phyloP scores from a whole-genome alignment of 1,284 basidiomycete species.

The Exobasidium rhododendri region DNA sequence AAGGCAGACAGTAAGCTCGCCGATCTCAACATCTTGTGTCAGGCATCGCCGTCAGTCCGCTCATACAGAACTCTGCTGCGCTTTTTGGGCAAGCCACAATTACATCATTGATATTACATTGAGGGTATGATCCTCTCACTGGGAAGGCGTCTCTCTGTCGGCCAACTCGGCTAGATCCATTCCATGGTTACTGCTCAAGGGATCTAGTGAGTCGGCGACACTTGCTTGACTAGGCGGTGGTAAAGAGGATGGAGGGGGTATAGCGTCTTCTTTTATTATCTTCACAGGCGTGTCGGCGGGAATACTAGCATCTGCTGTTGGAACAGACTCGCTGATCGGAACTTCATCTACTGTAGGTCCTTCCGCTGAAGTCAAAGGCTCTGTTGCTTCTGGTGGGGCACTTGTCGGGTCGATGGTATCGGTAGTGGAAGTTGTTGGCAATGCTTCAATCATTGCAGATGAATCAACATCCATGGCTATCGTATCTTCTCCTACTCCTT shows the following conservation, averaged over 20 bases:
- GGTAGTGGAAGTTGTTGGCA: neutral
- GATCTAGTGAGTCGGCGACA: neutral
- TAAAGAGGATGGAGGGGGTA: neutral
- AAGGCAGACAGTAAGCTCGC: too few relatives aligned
- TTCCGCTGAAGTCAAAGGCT: neutral
- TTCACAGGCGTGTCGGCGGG: neutral
- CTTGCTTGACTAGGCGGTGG: neutral
- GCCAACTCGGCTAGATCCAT: too few relatives aligned
- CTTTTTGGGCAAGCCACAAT: too few relatives aligned
- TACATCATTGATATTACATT: too few relatives aligned
- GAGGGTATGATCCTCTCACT: too few relatives aligned
- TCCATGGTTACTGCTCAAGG: neutral
- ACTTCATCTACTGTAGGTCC: neutral
- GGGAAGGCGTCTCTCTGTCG: too few relatives aligned
- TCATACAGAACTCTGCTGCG: too few relatives aligned
- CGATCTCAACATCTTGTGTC: too few relatives aligned
- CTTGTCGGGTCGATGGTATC: neutral
- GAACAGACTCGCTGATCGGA: neutral
- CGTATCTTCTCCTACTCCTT: conserved; percentile 8
- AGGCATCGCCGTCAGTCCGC: too few relatives aligned
- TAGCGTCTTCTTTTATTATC: neutral
- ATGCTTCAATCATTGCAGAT: neutral
- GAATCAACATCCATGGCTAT: conserved; percentile 8
- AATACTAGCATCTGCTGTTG: neutral
- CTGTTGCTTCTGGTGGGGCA: neutral